Conservation (phyloP, 2,329 filamentous ascomycete genomes). For the Clonostachys solani region DNA sequence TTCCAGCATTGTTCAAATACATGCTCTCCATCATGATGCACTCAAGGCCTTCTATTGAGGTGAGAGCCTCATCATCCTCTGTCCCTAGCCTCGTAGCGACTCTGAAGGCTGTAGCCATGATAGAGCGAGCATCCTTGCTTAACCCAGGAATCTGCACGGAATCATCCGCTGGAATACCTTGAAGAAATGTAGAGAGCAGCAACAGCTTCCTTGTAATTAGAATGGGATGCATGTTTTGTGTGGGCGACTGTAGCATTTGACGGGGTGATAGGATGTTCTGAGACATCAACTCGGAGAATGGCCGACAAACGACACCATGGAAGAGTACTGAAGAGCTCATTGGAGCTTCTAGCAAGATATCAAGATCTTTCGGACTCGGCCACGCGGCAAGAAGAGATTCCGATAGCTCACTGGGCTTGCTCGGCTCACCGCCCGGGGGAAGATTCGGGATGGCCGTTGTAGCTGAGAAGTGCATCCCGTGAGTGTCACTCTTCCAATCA, state of each 20-base stretch:
- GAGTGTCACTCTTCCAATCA: no score
- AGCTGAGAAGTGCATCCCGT: no score
- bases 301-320: background rate
- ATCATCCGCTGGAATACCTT: background rate
- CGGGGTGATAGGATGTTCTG: no score
- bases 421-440: no score
- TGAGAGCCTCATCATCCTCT: conserved; percentile 45
- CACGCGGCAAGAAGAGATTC: background rate
- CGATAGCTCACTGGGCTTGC: no score
- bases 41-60: conserved; percentile 48
- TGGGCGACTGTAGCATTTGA: background rate
- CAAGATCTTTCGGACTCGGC: background rate
- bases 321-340: background rate
- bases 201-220: no score
- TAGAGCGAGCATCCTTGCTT: no score
- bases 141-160: no score
- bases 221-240: background rate
- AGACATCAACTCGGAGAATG: background rate
- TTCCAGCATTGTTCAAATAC: conserved; percentile 48
- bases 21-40: conserved; percentile 41
- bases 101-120: background rate
- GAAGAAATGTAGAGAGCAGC: background rate
- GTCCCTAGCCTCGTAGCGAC: conserved; percentile 28
- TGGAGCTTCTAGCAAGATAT: background rate
- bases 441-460: no score